Evolutionary conservation across 2,329 filamentous ascomycete genomes (phyloP), one percentile per base, ranked within the genome.

Genomic region (Colletotrichum paranaense): DNA sequence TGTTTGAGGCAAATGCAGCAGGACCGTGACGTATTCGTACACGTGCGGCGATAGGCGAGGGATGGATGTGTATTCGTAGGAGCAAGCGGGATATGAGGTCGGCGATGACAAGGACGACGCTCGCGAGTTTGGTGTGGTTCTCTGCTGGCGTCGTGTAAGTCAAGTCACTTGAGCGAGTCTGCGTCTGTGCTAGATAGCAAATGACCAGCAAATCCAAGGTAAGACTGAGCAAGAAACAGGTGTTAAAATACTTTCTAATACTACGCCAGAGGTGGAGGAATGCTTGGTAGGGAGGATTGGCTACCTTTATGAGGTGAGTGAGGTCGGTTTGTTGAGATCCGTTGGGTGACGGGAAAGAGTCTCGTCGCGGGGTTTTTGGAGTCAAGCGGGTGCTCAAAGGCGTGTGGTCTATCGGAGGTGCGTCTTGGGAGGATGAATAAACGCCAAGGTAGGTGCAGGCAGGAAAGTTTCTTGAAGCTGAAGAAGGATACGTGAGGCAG

Each of bases 81-180:
- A 67, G 62, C 19, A 49, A 49, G 42, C 42, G n/a, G 42, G 42
- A 49, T 49, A 19, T n/a, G 8, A 49, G 42, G 42, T n/a, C 42
- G 42, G 19, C 42, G 19, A 49, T 49, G 42, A 49, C 19, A 49
- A 22, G 19, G 42, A 49, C 42, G 59, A 58, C 28, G 52, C 52
- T 7, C 22, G 14, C 32, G 38, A 57, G 35, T 2, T 28, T 30
- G 32, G 67, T 19, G 55, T 49, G 46, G 38, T 42, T 7, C 38
- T 42, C 6, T 42, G 11, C 42, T n/a, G 19, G 42, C 42, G 28
- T 24, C 14, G 26, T 68, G 26, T 66, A 66, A 70, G 67, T 69
- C 60, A 66, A 70, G 53, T 69, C 60, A 62, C 52, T 66, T 49
- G 19, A 22, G 3, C 6, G 59, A 56, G 11, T 46, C 22, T 42